A percentile compares a stretch with the other conserved stretches of the same genome.
phyloP scores from a whole-genome alignment of 129 eudicot species.

The Arctium lappa region DNA sequence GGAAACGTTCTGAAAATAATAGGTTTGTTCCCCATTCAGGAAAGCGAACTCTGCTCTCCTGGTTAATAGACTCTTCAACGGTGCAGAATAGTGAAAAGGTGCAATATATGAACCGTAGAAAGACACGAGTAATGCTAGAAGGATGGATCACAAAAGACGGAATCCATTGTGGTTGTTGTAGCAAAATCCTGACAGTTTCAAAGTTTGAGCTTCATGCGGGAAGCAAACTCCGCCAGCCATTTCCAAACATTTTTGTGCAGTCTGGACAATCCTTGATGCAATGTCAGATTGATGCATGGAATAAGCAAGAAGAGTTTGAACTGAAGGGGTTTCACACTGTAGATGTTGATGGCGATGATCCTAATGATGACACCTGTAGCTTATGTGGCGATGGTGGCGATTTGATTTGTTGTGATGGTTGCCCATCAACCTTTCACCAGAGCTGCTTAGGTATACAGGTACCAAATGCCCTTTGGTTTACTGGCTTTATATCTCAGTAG shows the following conservation, averaged over 20 bases:
- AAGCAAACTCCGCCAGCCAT: conserved; percentile 80
- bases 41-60: conserved; percentile 69
- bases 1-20: conserved; percentile 52
- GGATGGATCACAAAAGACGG: conserved; percentile 97
- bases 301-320: conserved; percentile 62
- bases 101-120: conserved; percentile 75
- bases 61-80: conserved; percentile 75
- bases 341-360: conserved; percentile 74
- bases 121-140: conserved; percentile 78
- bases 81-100: conserved; percentile 71
- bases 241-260: conserved; percentile 56
- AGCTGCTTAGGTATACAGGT: conserved; percentile 83
- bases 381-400: conserved; percentile 93
- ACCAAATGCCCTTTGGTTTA: neutral
- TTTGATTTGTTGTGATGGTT: conserved; percentile 92
- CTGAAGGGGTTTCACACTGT: conserved; percentile 53
- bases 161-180: conserved; percentile 90
- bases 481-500: neutral
- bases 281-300: conserved; percentile 93
- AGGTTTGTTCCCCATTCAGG: conserved; percentile 70
- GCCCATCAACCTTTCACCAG: conserved; percentile 93
- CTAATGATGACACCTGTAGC: conserved; percentile 90
- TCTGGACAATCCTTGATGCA: conserved; percentile 74
- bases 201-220: conserved; percentile 98
- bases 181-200: conserved; percentile 68